These are phyloP conservation scores for Globisporangium uncinulatum DNA, from an alignment of 352 stramenopile genomes.

Conservation along the genomic window DNA sequence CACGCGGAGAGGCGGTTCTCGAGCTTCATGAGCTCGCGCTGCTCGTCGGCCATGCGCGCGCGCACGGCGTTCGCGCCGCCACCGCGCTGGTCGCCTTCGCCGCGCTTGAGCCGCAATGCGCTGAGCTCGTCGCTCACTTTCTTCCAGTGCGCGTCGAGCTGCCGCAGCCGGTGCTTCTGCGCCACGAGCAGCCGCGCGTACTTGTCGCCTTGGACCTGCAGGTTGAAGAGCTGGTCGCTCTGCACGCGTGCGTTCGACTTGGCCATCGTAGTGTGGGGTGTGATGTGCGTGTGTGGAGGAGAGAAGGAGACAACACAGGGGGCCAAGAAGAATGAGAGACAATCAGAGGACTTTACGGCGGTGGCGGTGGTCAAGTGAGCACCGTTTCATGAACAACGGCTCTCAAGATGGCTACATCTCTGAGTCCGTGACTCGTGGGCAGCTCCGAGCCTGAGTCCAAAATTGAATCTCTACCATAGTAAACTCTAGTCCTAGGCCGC, in stretches of 20 bases:
- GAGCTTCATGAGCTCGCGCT: conserved; percentile 73
- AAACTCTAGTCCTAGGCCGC: no score
- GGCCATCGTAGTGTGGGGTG: conserved; percentile 34
- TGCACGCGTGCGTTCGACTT: conserved; percentile 61
- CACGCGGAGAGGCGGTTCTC: conserved; percentile 74
- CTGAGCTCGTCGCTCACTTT: conserved; percentile 64
- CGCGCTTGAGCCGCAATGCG: conserved; percentile 54
- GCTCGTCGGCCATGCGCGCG: conserved; percentile 61
- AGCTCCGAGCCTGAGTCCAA: no score
- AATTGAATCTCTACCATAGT: no score
- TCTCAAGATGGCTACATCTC: no score
- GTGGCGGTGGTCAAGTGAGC: no score
- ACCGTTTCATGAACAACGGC: no score
- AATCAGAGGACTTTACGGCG: no score
- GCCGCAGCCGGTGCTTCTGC: conserved; percentile 62
- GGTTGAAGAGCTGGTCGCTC: conserved; percentile 76
- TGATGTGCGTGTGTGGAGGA: not conserved
- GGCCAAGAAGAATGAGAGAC: not conserved
- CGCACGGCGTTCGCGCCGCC: conserved; percentile 67
- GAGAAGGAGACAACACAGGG: no score
- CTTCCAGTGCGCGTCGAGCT: conserved; percentile 67
- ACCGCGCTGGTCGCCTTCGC: conserved; percentile 65
- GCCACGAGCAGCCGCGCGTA: conserved; percentile 62
- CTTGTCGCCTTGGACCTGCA: conserved; percentile 80
- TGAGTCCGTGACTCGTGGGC: no score